Percentiles rank a stretch among this genome's conserved stretches.
Conservation (phyloP, 1,284 basidiomycete genomes). For the Agroathelia rolfsii region DNA sequence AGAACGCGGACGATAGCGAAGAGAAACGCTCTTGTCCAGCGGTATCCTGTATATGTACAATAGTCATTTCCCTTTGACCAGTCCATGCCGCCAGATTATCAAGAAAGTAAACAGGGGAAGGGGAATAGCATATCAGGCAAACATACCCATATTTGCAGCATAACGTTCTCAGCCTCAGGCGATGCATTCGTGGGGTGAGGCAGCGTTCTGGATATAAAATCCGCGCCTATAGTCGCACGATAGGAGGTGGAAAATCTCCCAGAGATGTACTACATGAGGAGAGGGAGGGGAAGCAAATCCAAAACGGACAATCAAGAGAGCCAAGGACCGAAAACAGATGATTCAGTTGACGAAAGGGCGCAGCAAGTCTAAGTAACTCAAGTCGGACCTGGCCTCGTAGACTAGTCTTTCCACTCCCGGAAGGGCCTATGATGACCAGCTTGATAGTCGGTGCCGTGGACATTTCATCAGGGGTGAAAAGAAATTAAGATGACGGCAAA, state of each 20-base stretch:
- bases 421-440: slow-evolving; percentile 67
- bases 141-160: slow-evolving; percentile 73
- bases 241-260: slow-evolving; percentile 67
- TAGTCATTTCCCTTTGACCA: too few relatives aligned
- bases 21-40: slow-evolving; percentile 82
- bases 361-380: too few relatives aligned
- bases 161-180: slow-evolving; percentile 47
- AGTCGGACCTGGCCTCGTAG: slow-evolving; percentile 64
- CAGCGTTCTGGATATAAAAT: slow-evolving; percentile 68
- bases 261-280: slow-evolving; percentile 65
- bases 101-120: too few relatives aligned
- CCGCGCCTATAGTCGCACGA: slow-evolving; percentile 74
- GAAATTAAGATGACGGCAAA: too few relatives aligned
- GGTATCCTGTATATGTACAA: slow-evolving; percentile 57
- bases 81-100: too few relatives aligned
- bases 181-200: slow-evolving; percentile 44
- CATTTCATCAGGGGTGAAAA: too few relatives aligned
- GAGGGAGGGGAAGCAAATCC: too few relatives aligned
- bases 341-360: too few relatives aligned
- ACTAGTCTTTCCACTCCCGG: slow-evolving; percentile 72
- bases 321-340: too few relatives aligned
- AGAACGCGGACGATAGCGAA: slow-evolving; percentile 69
- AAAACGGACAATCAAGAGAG: too few relatives aligned
- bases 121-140: slow-evolving; percentile 7
- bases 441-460: slow-evolving; percentile 68